Percentiles rank a stretch among this genome's conserved stretches.
phyloP scores from a whole-genome alignment of 2,329 filamentous ascomycete genomes.

The Fusarium dimerum region DNA sequence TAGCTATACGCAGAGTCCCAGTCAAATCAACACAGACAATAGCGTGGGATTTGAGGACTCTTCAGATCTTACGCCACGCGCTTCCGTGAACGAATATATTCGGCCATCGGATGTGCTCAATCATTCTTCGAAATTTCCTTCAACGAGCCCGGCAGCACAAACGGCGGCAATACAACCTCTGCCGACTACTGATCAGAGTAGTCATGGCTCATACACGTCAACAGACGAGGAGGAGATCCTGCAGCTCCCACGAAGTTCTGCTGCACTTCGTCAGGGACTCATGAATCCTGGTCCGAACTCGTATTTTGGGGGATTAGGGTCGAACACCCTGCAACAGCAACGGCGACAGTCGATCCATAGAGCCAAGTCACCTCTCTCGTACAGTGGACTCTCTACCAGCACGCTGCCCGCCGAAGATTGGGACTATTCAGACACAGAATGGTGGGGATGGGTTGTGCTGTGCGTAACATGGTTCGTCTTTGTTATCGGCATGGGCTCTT shows the following conservation, averaged over 20 bases:
- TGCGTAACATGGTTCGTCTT: constrained; percentile 93
- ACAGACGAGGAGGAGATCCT: constrained; percentile 83
- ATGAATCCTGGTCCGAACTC: constrained; percentile 63
- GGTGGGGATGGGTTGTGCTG: constrained; percentile 96
- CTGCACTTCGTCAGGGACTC: constrained; percentile 43
- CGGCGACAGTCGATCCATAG: constrained; percentile 49
- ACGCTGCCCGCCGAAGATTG: constrained; percentile 61
- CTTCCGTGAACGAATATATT: constrained; percentile 49
- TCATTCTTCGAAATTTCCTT: constrained; percentile 14
- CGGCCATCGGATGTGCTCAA: constrained; percentile 32
- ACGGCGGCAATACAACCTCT: constrained; percentile 6
- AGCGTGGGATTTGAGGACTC: constrained; percentile 49
- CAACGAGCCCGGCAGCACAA: constrained; percentile 15
- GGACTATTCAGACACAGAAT: constrained; percentile 94
- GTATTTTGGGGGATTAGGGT: constrained; percentile 53
- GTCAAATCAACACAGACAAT: constrained; percentile 26
- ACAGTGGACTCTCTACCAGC: constrained; percentile 52
- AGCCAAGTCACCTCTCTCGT: constrained; percentile 62
- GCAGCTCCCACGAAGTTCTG: constrained; percentile 57
- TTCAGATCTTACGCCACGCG: constrained; percentile 44
- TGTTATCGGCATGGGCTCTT: constrained; percentile 94
- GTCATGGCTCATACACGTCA: constrained; percentile 46
- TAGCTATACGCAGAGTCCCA: constrained; percentile 21
- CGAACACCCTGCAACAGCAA: constrained; percentile 42
- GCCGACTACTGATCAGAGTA: constrained; percentile 20